Evolutionary conservation across 345 rosid species (phyloP).

Genomic region (Kandelia obovata): DNA sequence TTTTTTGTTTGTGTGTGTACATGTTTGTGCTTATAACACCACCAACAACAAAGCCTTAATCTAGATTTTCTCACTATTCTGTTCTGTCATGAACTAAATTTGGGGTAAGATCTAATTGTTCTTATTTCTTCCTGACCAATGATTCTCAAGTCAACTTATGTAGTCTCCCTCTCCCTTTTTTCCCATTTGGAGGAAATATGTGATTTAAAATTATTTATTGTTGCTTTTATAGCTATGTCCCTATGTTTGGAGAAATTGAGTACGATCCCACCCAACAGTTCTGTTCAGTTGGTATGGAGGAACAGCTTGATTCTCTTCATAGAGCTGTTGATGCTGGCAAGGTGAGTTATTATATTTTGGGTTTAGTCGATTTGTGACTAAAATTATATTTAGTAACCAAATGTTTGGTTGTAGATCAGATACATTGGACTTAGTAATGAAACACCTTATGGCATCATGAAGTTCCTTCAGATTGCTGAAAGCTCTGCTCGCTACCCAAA

Average conservation of each 20-base stretch:
- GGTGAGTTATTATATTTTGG: constrained; percentile 26
- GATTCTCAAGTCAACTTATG: too few relatives aligned
- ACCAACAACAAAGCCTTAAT: too few relatives aligned
- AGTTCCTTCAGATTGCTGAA: constrained; percentile 47
- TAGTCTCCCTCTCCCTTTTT: too few relatives aligned
- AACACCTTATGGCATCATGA: constrained; percentile 61
- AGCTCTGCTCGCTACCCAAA: constrained; percentile 33
- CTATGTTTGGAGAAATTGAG: constrained; percentile 60
- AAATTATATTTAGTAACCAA: not conserved
- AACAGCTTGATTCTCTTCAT: constrained; percentile 57
- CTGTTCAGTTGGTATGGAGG: constrained; percentile 42
- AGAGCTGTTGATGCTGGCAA: constrained; percentile 50
- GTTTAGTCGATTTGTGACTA: not conserved
- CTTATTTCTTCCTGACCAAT: too few relatives aligned
- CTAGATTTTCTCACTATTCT: too few relatives aligned
- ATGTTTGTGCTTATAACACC: not conserved
- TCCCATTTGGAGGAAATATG: not conserved
- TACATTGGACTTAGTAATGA: constrained; percentile 62
- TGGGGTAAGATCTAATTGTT: too few relatives aligned
- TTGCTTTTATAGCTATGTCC: constrained; percentile 42
- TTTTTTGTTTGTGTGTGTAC: not conserved
- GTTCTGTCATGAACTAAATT: too few relatives aligned
- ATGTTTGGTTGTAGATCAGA: constrained; percentile 39
- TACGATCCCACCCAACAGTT: constrained; percentile 45
- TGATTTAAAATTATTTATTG: constrained; percentile 6